These are phyloP conservation scores for Annulohypoxylon nitens DNA, from an alignment of 495 filamentous ascomycete genomes.

Conservation along the genomic window DNA sequence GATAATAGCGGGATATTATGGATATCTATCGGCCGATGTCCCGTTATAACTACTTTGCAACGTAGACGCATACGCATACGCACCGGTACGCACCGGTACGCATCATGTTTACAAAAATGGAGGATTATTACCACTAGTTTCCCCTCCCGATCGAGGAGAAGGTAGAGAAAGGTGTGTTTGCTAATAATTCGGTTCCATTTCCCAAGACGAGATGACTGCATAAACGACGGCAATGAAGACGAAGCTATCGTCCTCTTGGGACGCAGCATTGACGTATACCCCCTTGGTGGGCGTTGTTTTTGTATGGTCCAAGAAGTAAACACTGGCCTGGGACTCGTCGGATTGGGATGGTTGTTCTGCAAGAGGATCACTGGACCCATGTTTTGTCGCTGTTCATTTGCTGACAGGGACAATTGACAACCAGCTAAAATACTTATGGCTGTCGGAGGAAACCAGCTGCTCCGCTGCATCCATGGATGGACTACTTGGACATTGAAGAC, in stretches of 20 bases:
- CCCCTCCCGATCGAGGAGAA: conserved; percentile 11
- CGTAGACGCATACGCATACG: conserved; percentile 20
- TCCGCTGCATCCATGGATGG: conserved; percentile 32
- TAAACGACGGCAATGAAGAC: conserved; percentile 41
- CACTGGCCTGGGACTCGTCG: conserved; percentile 29
- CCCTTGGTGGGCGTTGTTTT: conserved; percentile 17
- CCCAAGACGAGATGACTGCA: conserved; percentile 47
- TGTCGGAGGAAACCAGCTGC: conserved; percentile 35
- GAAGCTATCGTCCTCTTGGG: conserved; percentile 33
- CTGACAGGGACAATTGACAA: conserved; percentile 31
- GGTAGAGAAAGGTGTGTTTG: conserved; percentile 29
- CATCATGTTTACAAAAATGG: neutral
- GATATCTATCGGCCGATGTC: conserved; percentile 37
- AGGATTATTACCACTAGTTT: conserved; percentile 15
- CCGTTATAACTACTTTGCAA: conserved; percentile 18
- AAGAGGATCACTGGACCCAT: conserved; percentile 47
- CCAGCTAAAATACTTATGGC: conserved; percentile 34
- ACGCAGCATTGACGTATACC: conserved; percentile 43
- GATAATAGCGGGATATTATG: conserved; percentile 21
- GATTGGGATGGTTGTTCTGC: conserved; percentile 44
- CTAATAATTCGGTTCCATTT: conserved; percentile 32
- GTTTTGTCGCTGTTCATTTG: conserved; percentile 39
- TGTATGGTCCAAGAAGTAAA: conserved; percentile 42
- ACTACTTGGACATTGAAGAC: conserved; percentile 15
- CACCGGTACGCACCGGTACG: neutral